phyloP scores from a whole-genome alignment of 352 stramenopile genomes.

The Pythium guiyangense region DNA sequence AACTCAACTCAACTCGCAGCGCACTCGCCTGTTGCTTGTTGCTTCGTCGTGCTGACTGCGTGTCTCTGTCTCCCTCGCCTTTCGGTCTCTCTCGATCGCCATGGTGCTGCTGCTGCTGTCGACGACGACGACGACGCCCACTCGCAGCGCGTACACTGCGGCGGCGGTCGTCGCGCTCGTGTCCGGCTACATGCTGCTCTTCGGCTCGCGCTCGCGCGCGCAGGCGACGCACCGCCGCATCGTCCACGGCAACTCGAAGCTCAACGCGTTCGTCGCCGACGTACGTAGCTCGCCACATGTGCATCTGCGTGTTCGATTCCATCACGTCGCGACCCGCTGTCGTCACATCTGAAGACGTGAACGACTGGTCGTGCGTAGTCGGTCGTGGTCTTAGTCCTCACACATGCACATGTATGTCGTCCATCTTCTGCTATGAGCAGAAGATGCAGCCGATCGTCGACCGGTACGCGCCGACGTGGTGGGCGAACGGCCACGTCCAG shows the following conservation, averaged over 20 bases:
- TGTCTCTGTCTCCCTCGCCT: not conserved
- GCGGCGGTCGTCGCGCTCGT: conserved; percentile 6
- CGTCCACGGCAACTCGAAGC: conserved; percentile 11
- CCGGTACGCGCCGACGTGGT: conserved; percentile 50
- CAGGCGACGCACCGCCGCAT: conserved; percentile 10
- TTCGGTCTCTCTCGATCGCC: not conserved
- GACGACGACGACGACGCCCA: not conserved
- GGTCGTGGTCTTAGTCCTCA: no score
- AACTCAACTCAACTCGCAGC: no score
- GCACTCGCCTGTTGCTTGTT: not conserved
- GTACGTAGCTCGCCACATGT: conserved; percentile 5
- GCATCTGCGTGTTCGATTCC: not conserved
- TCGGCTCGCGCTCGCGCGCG: not conserved
- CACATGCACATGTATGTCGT: no score
- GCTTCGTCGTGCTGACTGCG: not conserved
- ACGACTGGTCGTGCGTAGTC: not conserved
- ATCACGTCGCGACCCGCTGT: no score
- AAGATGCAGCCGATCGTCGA: conserved; percentile 1
- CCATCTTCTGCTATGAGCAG: no score
- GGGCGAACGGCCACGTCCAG: no score
- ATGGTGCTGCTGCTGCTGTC: not conserved
- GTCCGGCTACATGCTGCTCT: conserved; percentile 6
- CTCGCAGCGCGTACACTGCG: conserved; percentile 5
- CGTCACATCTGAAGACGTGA: no score
- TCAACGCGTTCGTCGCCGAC: conserved; percentile 9